phyloP scores from a whole-genome alignment of 163 green algal genomes.

The Volvox carteri region DNA sequence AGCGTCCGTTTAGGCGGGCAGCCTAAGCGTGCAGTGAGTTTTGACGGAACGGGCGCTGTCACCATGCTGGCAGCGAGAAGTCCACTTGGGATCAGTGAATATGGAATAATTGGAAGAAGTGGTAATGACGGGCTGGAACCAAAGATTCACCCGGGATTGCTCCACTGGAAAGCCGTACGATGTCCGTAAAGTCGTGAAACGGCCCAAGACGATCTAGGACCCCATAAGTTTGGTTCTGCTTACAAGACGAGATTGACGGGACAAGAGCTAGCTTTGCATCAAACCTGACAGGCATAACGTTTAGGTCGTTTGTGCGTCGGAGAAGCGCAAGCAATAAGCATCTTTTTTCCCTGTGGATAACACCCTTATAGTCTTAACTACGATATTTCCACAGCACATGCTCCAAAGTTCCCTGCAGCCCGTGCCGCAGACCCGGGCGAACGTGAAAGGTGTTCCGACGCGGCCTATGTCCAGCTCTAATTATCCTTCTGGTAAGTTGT shows the following conservation, averaged over 20 bases:
- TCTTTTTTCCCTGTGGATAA: too few relatives aligned
- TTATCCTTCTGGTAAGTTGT: slow-evolving; percentile 25
- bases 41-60: background rate
- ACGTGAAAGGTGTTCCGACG: slow-evolving; percentile 15
- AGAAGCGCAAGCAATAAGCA: background rate
- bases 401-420: slow-evolving; percentile 17
- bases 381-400: slow-evolving; percentile 7
- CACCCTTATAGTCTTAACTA: background rate
- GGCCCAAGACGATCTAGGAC: too few relatives aligned
- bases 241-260: background rate
- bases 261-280: background rate
- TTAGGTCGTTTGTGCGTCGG: background rate
- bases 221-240: background rate
- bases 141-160: too few relatives aligned
- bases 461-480: slow-evolving; percentile 54
- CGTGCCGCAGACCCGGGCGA: slow-evolving; percentile 26
- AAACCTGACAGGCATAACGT: background rate
- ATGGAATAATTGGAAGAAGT: too few relatives aligned
- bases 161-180: background rate
- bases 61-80: too few relatives aligned
- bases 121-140: too few relatives aligned
- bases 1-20: background rate
- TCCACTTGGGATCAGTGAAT: too few relatives aligned
- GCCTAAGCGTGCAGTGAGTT: background rate
- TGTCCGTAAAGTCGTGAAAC: too few relatives aligned